phyloP scores from a whole-genome alignment of 108 stramenopile species.

The Nannochloropsis gaditana region DNA sequence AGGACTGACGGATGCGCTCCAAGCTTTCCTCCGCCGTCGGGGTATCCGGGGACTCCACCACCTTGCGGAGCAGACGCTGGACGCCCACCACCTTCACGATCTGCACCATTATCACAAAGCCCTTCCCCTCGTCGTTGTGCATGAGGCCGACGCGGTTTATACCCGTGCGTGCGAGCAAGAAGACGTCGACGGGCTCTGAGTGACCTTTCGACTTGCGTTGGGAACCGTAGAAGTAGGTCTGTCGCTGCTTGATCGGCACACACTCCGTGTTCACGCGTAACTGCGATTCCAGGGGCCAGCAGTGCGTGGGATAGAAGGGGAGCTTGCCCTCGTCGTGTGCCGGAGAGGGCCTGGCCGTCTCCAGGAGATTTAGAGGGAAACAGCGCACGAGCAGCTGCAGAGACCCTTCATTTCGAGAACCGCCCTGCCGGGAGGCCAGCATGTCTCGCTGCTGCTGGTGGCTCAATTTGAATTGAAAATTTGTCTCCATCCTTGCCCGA shows the following conservation, averaged over 20 bases:
- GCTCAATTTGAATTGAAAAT: background rate
- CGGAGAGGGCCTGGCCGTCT: background rate
- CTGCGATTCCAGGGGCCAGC: conserved; percentile 45
- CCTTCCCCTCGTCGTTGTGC: conserved; percentile 22
- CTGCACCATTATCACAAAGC: background rate
- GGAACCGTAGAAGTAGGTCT: conserved; percentile 32
- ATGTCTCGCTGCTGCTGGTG: background rate
- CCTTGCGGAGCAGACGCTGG: conserved; percentile 16
- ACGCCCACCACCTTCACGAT: conserved; percentile 23
- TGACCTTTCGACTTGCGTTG: conserved; percentile 38
- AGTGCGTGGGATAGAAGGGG: conserved; percentile 15
- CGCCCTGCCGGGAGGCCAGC: background rate
- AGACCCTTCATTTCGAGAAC: background rate
- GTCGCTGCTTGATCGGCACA: conserved; percentile 42
- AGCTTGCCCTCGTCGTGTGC: background rate
- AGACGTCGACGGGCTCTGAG: conserved; percentile 38
- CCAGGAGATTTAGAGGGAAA: background rate
- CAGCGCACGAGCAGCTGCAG: background rate
- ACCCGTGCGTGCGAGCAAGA: conserved; percentile 8
- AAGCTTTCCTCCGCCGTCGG: conserved; percentile 28
- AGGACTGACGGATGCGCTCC: conserved; percentile 37
- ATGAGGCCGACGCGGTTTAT: conserved; percentile 27
- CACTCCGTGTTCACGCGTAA: conserved; percentile 26
- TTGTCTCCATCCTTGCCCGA: background rate
- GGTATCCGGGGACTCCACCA: background rate